Evolutionary conservation across 129 eudicot species (phyloP).

Genomic region (Flaveria ramosissima): DNA sequence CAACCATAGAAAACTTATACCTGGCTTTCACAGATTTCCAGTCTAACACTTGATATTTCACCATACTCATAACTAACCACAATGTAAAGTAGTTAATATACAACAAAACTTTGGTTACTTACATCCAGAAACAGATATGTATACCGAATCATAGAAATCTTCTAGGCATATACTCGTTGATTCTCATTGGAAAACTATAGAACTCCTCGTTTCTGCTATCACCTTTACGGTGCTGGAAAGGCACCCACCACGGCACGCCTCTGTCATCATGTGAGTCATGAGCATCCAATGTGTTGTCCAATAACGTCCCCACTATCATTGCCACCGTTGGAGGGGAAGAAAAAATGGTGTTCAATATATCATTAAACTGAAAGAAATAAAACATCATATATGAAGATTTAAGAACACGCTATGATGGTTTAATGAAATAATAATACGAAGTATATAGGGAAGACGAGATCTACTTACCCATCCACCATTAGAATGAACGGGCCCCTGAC

Average conservation of each 20-base stretch:
- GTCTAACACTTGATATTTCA: constrained; percentile 28
- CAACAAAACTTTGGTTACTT: constrained; percentile 29
- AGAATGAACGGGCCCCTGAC: constrained; percentile 73
- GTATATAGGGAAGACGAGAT: background rate
- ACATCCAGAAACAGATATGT: constrained; percentile 13
- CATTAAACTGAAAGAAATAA: constrained; percentile 68
- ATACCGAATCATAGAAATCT: constrained; percentile 51
- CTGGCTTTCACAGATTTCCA: constrained; percentile 19
- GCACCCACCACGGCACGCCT: constrained; percentile 94
- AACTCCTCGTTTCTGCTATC: constrained; percentile 89
- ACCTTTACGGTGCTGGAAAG: constrained; percentile 74
- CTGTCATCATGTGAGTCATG: constrained; percentile 57
- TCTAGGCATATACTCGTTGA: constrained; percentile 66
- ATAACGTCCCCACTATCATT: constrained; percentile 61
- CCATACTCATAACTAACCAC: constrained; percentile 21
- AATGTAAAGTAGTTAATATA: constrained; percentile 24
- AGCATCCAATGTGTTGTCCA: constrained; percentile 85
- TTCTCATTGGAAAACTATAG: constrained; percentile 71
- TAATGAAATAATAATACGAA: background rate
- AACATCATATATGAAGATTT: background rate
- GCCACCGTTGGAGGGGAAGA: constrained; percentile 90
- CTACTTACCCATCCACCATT: constrained; percentile 83
- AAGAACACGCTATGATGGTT: background rate
- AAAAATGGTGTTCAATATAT: constrained; percentile 78
- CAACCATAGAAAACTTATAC: constrained; percentile 22